Percentiles rank a stretch among this genome's conserved stretches.
Evolutionary conservation across 2,329 filamentous ascomycete species (phyloP).

Genomic region (Rugonectria rugulosa): DNA sequence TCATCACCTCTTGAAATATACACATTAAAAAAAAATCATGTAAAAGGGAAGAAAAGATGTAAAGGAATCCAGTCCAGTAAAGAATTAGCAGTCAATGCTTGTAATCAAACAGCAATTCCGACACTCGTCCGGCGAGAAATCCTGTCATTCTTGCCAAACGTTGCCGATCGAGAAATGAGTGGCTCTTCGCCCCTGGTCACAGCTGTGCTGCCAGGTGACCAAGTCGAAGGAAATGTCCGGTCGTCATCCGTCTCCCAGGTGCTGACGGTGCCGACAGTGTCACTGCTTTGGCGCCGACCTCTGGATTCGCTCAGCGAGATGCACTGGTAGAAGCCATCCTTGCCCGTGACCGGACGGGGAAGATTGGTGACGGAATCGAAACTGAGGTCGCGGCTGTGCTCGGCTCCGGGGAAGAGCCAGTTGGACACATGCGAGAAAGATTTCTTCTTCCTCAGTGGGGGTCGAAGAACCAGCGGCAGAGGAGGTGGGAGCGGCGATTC

Average conservation of each 20-base stretch:
- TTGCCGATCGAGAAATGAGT: constrained; percentile 46
- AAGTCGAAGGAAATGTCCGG: constrained; percentile 56
- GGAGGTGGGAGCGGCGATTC: constrained; percentile 60
- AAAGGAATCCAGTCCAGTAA: constrained; percentile 24
- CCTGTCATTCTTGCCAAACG: constrained; percentile 39
- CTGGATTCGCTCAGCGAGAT: constrained; percentile 48
- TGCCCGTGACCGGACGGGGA: constrained; percentile 58
- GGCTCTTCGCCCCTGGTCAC: constrained; percentile 47
- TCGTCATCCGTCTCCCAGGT: constrained; percentile 59
- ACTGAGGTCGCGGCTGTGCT: constrained; percentile 49
- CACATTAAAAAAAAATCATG: constrained; percentile 29
- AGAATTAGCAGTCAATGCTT: constrained; percentile 8
- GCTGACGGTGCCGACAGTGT: constrained; percentile 56
- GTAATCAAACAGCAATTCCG: constrained; percentile 41
- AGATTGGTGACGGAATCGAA: constrained; percentile 63
- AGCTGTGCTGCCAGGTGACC: constrained; percentile 57
- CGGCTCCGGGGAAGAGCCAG: constrained; percentile 61
- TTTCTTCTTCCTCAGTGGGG: constrained; percentile 70
- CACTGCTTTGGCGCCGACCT: constrained; percentile 49
- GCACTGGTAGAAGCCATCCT: constrained; percentile 67
- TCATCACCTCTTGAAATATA: constrained; percentile 31
- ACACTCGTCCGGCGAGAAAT: constrained; percentile 32
- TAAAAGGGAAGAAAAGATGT: constrained; percentile 12
- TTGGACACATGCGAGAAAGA: constrained; percentile 68
- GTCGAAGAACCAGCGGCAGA: constrained; percentile 65